Conservation (phyloP, 2,329 filamentous ascomycete genomes). For the Apiospora rasikravindrae region DNA sequence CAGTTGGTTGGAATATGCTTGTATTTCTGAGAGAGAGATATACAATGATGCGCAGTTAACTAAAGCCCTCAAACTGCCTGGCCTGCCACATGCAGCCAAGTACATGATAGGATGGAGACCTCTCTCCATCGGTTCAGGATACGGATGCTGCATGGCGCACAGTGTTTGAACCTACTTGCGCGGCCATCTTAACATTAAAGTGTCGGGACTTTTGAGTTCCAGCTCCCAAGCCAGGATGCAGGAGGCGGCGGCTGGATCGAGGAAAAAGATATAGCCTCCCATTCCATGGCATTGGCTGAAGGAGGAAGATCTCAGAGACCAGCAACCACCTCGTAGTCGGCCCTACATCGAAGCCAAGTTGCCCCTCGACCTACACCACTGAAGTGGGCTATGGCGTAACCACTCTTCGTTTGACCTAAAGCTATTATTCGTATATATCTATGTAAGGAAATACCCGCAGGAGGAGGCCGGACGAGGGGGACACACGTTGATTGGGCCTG, state of each 20-base stretch:
- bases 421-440: background rate
- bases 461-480: background rate
- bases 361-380: background rate
- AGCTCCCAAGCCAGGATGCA: background rate
- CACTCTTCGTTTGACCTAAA: background rate
- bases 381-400: background rate
- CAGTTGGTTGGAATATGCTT: background rate
- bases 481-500: background rate
- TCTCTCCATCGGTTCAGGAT: background rate
- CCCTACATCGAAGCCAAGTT: background rate
- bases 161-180: background rate
- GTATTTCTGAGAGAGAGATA: background rate
- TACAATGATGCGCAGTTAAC: background rate
- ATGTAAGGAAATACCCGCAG: background rate
- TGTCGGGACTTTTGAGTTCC: slow-evolving; percentile 15
- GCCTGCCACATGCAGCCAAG: background rate
- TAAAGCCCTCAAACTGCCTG: background rate
- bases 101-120: background rate
- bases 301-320: background rate
- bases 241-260: background rate
- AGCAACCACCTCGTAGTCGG: background rate
- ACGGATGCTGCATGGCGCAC: background rate
- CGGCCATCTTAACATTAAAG: background rate
- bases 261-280: background rate
- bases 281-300: background rate